A percentile compares a stretch with the other conserved stretches of the same genome.
phyloP scores from a whole-genome alignment of 768 basidiomycete species.

The Termitomyces sp. region DNA sequence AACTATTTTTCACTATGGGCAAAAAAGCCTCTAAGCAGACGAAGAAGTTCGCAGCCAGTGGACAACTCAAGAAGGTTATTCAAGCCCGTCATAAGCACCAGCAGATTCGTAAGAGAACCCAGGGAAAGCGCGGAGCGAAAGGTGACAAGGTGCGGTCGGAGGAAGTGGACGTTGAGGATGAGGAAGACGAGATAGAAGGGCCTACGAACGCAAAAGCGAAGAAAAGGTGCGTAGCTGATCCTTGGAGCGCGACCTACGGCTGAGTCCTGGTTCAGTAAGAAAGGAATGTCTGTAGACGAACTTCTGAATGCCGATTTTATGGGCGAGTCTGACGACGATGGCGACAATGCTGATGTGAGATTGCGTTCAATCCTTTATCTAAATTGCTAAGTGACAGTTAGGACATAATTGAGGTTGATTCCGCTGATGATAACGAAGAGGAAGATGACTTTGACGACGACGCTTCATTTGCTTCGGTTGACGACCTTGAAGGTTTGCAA shows the following conservation, averaged over 20 bases:
- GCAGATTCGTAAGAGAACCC: slow-evolving; percentile 68
- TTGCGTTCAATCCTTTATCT: not conserved
- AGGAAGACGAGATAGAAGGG: slow-evolving; percentile 31
- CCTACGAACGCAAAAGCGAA: slow-evolving; percentile 13
- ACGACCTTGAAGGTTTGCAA: slow-evolving; percentile 67
- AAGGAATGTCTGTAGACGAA: slow-evolving; percentile 72
- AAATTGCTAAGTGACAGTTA: slow-evolving; percentile 9
- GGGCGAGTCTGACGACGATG: slow-evolving; percentile 56
- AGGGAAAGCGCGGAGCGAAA: slow-evolving; percentile 53
- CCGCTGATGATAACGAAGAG: slow-evolving; percentile 34
- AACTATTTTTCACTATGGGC: slow-evolving; percentile 32
- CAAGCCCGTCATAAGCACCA: slow-evolving; percentile 81
- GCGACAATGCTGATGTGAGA: slow-evolving; percentile 27
- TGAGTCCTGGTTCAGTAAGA: slow-evolving; percentile 31
- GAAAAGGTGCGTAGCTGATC: slow-evolving; percentile 13
- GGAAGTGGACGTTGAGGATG: slow-evolving; percentile 32
- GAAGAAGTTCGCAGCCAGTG: slow-evolving; percentile 85
- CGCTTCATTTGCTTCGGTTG: slow-evolving; percentile 73
- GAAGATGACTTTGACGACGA: slow-evolving; percentile 51
- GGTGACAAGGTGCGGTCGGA: slow-evolving; percentile 30
- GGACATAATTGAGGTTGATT: slow-evolving; percentile 26
- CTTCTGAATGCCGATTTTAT: slow-evolving; percentile 73
- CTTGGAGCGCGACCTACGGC: too few relatives aligned
- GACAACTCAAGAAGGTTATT: slow-evolving; percentile 86
- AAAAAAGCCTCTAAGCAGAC: slow-evolving; percentile 76